A percentile compares a stretch with the other conserved stretches of the same genome.
Evolutionary conservation across 2,329 filamentous ascomycete genomes (phyloP).

Genomic region (Cytospora mali): DNA sequence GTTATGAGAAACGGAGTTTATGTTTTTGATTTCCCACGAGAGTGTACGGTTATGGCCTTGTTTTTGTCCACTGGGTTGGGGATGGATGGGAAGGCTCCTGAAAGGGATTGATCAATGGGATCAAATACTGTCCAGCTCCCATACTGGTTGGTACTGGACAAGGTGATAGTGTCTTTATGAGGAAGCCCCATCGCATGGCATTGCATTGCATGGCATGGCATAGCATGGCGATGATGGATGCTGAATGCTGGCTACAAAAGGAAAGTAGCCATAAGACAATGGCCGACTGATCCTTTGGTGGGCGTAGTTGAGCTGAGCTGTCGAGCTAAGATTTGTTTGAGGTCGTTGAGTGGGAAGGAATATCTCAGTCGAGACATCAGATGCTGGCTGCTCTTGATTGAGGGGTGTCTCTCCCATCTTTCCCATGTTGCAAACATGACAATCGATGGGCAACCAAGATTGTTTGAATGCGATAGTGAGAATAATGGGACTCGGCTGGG

Average conservation of each 20-base stretch:
- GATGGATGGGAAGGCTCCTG: constrained; percentile 4
- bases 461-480: no score
- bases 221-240: not conserved
- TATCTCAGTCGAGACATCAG: not conserved
- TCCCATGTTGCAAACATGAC: not conserved
- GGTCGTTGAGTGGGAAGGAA: not conserved
- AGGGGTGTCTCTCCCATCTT: not conserved
- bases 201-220: not conserved
- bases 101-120: constrained; percentile 4
- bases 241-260: not conserved
- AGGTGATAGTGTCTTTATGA: no score
- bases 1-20: not conserved
- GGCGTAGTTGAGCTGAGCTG: no score
- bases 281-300: no score
- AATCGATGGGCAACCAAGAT: no score
- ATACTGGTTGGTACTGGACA: no score
- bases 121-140: no score
- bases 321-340: not conserved
- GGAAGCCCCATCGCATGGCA: constrained; percentile 9
- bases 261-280: not conserved
- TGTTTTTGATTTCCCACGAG: constrained; percentile 9
- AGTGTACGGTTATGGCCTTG: constrained; percentile 8
- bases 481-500: not conserved
- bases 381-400: constrained; percentile 4
- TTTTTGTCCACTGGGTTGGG: constrained; percentile 18